Conservation (phyloP, 805 yeast genomes). For the Candida yuanshanica region DNA sequence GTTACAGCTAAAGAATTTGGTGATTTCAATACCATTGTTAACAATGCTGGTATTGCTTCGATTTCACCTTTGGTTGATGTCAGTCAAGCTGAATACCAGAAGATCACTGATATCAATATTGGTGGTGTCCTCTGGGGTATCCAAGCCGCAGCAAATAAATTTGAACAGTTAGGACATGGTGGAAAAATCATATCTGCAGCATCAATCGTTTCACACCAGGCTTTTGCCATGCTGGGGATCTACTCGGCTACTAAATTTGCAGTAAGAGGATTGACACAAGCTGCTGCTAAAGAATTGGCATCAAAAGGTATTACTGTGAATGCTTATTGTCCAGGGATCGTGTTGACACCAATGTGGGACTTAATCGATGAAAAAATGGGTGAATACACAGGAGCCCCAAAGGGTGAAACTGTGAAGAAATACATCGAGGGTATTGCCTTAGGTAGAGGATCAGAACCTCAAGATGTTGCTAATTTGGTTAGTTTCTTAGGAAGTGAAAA, state of each 20-base stretch:
- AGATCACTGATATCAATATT: conserved; percentile 25
- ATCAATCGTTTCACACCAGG: conserved; percentile 31
- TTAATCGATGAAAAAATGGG: conserved; percentile 24
- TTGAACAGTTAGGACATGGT: conserved; percentile 22
- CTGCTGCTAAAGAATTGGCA: conserved; percentile 34
- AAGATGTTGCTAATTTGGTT: conserved; percentile 31
- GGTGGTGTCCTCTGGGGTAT: conserved; percentile 30
- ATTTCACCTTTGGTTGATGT: conserved; percentile 24
- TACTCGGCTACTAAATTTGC: conserved; percentile 35
- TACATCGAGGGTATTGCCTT: conserved; percentile 26
- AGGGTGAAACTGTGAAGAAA: conserved; percentile 23
- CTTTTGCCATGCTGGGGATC: conserved; percentile 26
- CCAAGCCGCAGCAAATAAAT: conserved; percentile 28
- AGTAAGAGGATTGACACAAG: conserved; percentile 31
- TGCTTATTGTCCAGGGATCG: conserved; percentile 35
- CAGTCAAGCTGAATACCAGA: conserved; percentile 23
- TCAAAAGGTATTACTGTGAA: conserved; percentile 32
- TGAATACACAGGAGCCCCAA: conserved; percentile 22
- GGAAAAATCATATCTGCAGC: conserved; percentile 36
- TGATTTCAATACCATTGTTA: conserved; percentile 29
- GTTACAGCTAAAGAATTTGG: conserved; percentile 26
- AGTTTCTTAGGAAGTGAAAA: conserved; percentile 31
- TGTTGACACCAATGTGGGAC: conserved; percentile 33
- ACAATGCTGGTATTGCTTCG: conserved; percentile 32
- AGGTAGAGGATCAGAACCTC: conserved; percentile 30